Conservation (phyloP, 2,329 filamentous ascomycete genomes). For the Didymella pinodella region DNA sequence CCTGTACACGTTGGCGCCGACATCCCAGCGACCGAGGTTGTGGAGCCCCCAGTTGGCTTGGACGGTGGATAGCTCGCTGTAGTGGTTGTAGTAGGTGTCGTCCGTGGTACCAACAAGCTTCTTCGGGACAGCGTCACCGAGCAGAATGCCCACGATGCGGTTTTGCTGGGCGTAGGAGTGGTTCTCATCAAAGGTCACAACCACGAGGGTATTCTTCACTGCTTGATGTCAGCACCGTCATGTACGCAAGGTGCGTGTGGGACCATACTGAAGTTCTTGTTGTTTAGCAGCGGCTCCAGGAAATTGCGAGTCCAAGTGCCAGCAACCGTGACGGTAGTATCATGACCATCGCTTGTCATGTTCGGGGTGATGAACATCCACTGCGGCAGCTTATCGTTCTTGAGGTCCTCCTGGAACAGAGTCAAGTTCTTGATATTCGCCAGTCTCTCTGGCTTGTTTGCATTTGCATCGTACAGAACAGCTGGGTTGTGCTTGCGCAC, state of each 20-base stretch:
- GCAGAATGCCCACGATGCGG: slow-evolving; percentile 72
- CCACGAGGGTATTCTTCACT: slow-evolving; percentile 74
- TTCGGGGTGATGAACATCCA: slow-evolving; percentile 62
- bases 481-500: slow-evolving; percentile 81
- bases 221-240: background rate
- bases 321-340: slow-evolving; percentile 73
- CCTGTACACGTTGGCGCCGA: slow-evolving; percentile 57
- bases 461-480: slow-evolving; percentile 71
- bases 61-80: slow-evolving; percentile 55
- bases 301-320: slow-evolving; percentile 73
- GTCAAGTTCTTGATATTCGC: slow-evolving; percentile 77
- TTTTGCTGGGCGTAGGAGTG: slow-evolving; percentile 73
- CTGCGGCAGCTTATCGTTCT: slow-evolving; percentile 35
- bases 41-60: slow-evolving; percentile 57
- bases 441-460: slow-evolving; percentile 66
- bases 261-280: slow-evolving; percentile 67
- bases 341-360: slow-evolving; percentile 78
- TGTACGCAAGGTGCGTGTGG: background rate
- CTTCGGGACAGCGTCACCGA: slow-evolving; percentile 76
- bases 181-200: slow-evolving; percentile 83
- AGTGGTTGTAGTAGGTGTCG: slow-evolving; percentile 63
- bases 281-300: slow-evolving; percentile 72
- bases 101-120: slow-evolving; percentile 74
- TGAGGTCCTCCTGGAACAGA: slow-evolving; percentile 62
- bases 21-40: slow-evolving; percentile 57